Conservation (phyloP, 108 stramenopile genomes). For the Skeletonema grethae region DNA sequence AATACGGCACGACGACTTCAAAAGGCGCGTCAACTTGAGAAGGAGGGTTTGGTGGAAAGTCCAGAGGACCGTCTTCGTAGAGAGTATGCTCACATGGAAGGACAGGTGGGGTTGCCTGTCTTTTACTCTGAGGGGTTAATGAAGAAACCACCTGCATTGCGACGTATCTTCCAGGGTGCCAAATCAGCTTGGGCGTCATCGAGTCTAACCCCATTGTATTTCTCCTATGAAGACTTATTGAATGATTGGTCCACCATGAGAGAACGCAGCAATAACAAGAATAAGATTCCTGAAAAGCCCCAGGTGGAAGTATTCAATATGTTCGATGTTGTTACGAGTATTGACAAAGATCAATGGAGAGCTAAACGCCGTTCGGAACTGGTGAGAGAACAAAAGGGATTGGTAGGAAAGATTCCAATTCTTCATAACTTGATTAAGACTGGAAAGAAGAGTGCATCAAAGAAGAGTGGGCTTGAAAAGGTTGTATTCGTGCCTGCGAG, state of each 20-base stretch:
- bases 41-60: conserved; percentile 43
- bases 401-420: conserved; percentile 35
- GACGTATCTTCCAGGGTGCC: conserved; percentile 53
- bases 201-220: conserved; percentile 65
- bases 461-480: conserved; percentile 41
- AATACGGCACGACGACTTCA: conserved; percentile 27
- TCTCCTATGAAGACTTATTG: conserved; percentile 85
- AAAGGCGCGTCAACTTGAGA: conserved; percentile 48
- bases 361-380: conserved; percentile 30
- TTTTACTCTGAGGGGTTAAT: conserved; percentile 72
- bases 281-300: conserved; percentile 56
- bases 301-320: conserved; percentile 82
- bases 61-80: conserved; percentile 25
- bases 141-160: conserved; percentile 37
- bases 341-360: conserved; percentile 67
- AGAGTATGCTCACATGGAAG: conserved; percentile 77
- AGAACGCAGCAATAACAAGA: conserved; percentile 34
- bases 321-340: conserved; percentile 77
- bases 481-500: conserved; percentile 76
- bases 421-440: conserved; percentile 27
- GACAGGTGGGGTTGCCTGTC: conserved; percentile 76
- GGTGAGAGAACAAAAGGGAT: conserved; percentile 35
- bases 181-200: conserved; percentile 37
- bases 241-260: conserved; percentile 67
- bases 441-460: neutral